phyloP scores from a whole-genome alignment of 1,284 basidiomycete genomes.

The Naganishia sp. region DNA sequence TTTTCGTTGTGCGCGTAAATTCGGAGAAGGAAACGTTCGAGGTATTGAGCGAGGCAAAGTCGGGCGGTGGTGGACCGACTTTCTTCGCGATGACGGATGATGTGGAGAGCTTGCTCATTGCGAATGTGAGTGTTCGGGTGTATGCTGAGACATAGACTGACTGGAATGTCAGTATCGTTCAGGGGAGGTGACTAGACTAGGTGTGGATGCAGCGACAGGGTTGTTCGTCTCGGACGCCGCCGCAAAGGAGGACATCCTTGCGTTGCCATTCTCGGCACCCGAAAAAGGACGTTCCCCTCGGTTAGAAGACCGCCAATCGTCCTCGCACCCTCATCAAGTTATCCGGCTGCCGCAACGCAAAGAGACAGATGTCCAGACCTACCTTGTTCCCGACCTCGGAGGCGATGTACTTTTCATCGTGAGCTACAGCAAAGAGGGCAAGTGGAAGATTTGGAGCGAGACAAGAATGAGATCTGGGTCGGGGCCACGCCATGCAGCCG shows the following conservation, averaged over 20 bases:
- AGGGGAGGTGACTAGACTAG: conserved; percentile 18
- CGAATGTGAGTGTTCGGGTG: conserved; percentile 15
- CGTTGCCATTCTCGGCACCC: conserved; percentile 6
- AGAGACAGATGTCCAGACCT: conserved; percentile 9
- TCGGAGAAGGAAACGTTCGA: background rate
- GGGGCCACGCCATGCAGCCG: conserved; percentile 26
- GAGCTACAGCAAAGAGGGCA: background rate
- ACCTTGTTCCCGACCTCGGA: conserved; percentile 26
- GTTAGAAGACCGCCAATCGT: conserved; percentile 22
- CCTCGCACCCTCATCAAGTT: conserved; percentile 27
- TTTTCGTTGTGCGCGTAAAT: conserved; percentile 11
- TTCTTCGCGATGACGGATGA: conserved; percentile 16
- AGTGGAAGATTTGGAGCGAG: conserved; percentile 17
- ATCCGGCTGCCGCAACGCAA: conserved; percentile 8
- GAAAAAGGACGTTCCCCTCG: background rate
- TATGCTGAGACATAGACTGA: background rate
- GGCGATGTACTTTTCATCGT: conserved; percentile 24
- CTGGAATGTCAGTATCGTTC: conserved; percentile 20
- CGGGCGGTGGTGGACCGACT: conserved; percentile 28
- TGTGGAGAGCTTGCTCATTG: conserved; percentile 21
- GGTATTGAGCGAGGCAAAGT: conserved; percentile 15
- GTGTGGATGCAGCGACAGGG: conserved; percentile 15
- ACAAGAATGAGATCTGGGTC: conserved; percentile 1
- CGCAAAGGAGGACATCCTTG: background rate
- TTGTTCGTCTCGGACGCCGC: conserved; percentile 6